Evolutionary conservation across 1,284 basidiomycete genomes (phyloP), one percentile per base, ranked within the genome.

Genomic region (Xerocomus minutiporus): DNA sequence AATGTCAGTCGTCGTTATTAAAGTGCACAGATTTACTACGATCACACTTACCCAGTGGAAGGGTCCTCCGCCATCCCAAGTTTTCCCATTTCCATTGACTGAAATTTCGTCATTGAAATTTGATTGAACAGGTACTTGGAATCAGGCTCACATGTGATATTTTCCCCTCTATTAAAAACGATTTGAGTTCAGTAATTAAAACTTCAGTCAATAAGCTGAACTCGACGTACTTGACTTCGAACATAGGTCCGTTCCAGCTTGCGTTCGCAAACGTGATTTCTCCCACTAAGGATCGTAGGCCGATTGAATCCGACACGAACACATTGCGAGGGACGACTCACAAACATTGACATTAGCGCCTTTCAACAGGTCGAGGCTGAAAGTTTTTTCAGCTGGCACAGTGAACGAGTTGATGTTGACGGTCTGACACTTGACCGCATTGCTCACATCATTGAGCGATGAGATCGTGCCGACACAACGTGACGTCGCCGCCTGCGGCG

Each of bases 81-180:
- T 71, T 48, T 78, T 61, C 6, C 71, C 71, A 45, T 79, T 74
- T 9, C 79, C 79, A 50, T 78, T 74, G 64, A 80, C 77, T 76
- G 42, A 17, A 52, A 48, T 42, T 4, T 2, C 25, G 8, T 38
- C 17, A 38, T 46, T 32, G 26, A 6, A 13, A 51, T 41, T 12
- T 2, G 12, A 45, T 20, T 23, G 11, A 25, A 40, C 48, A 39
- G 6, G 44, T 13, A n/a, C 36, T 9, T 36, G 7, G 11, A 35
- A 39, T 26, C 15, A 26, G 17, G 53, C 71, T 59, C 50, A 77
- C 76, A 77, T 15, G 65, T 73, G 36, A 79, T 66, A 39, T 65
- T 57, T 4, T 61, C 57, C 13, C 75, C 68, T 20, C 78, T 75
- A 43, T 42, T 32, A 44, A 34, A 38, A 17, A 48, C 12, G 4